Conservation (phyloP, 345 rosid genomes). For the Aquilaria yunnanensis region DNA sequence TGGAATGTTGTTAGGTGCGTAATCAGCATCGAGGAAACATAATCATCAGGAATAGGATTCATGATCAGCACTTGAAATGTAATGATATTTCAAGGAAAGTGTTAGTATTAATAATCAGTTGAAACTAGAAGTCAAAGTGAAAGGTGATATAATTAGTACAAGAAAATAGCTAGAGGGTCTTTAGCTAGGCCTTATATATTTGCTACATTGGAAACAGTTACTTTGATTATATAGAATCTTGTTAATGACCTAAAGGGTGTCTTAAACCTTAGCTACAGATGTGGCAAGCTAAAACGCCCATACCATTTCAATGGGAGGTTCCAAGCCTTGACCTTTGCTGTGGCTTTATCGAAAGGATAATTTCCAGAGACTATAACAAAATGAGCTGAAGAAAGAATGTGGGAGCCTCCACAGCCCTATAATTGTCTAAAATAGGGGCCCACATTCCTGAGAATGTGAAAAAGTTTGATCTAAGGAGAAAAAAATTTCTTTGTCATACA, state of each 20-base stretch:
- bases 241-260: slow-evolving; percentile 80
- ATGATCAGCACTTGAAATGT: slow-evolving; percentile 60
- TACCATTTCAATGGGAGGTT: too few species aligned
- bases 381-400: too few species aligned
- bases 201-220: slow-evolving; percentile 62
- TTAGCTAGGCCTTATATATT: slow-evolving; percentile 62
- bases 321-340: too few species aligned
- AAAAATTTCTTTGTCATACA: too few species aligned
- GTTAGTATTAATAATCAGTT: slow-evolving; percentile 50
- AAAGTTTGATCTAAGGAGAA: too few species aligned
- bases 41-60: slow-evolving; percentile 66
- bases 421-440: too few species aligned
- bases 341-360: too few species aligned
- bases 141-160: slow-evolving; percentile 56
- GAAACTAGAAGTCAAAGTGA: slow-evolving; percentile 62
- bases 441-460: too few species aligned
- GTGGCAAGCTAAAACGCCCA: too few species aligned
- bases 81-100: slow-evolving; percentile 49
- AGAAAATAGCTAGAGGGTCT: slow-evolving; percentile 68
- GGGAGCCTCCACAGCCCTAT: too few species aligned
- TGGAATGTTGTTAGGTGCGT: slow-evolving; percentile 81
- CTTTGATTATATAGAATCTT: slow-evolving; percentile 69
- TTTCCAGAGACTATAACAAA: too few species aligned
- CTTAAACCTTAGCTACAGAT: slow-evolving; percentile 1
- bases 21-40: slow-evolving; percentile 61